Base-by-base conservation (phyloP, 2,329 filamentous ascomycete species). In the Aspergillus aculeatinus region DNA sequence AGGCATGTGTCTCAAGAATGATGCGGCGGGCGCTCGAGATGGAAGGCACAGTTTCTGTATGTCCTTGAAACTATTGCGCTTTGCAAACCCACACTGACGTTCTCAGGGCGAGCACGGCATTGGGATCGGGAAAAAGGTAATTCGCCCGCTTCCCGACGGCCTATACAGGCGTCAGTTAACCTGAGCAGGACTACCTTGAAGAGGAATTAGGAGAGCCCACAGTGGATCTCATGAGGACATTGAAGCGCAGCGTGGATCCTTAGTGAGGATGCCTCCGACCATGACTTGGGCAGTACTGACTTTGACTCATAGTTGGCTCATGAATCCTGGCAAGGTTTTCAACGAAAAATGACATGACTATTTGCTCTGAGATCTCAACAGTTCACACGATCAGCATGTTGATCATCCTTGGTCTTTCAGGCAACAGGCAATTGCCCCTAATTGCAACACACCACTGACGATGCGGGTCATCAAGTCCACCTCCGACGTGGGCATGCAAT, bases 11-110 rank as follows among this genome's bases (percentile, higher is more conserved):
- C 49, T 87, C 92, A 71, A 88, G 90, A 67, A 96, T 96, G 91
- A 90, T 96, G 19, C 83, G 89, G 64, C 84, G 90, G 14, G 92
- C 92, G 1, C 75, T 96, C 33, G 90, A 93, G 65, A 96, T 96
- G 92, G 92, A 96, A 59, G 91, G 92, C 2, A 95, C 91, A 4
- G 93, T 90, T 71, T 94, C 91, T 1, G 77, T 78, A 66, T 70
- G 57, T 21, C 3, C 16, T 14, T 19, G 54, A 3, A 6, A 19
- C 23, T 1, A 42, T 35, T 2, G 33, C 33, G 0, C 16, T 6
- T 11, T 5, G 6, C 25, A n/a, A 2, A 2, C 11, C 16, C 21
- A 12, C 19, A 51, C 51, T 58, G 23, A 57, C 44, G 3, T 7
- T 31, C 4, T 11, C 29, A 73, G 66, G 91, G 91, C 35, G 92